Evolutionary conservation across 2,329 filamentous ascomycete genomes (phyloP).

Genomic region (Cladophialophora yegresii): DNA sequence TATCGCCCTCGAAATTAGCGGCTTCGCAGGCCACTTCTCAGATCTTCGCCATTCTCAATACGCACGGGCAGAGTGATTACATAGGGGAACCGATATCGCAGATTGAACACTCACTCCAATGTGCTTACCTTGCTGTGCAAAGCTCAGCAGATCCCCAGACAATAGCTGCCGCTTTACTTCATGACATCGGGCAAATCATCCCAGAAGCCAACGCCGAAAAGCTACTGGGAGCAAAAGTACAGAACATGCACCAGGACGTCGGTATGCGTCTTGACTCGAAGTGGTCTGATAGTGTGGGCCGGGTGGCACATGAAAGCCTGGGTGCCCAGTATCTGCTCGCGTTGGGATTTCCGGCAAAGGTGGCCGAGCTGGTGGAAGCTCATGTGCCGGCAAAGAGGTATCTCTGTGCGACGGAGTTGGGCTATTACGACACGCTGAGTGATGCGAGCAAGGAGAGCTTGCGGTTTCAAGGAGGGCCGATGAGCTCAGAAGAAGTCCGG

Average conservation of each 20-base stretch:
- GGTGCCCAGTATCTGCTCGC: conserved; percentile 38
- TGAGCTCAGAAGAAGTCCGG: conserved; percentile 31
- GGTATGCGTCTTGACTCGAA: neutral
- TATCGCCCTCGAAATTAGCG: neutral
- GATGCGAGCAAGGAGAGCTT: conserved; percentile 39
- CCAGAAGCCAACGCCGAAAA: conserved; percentile 33
- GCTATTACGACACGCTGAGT: conserved; percentile 38
- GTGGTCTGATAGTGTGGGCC: conserved; percentile 37
- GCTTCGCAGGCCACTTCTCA: conserved; percentile 2
- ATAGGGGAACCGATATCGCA: conserved; percentile 16
- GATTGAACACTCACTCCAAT: conserved; percentile 16
- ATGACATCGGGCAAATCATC: conserved; percentile 50
- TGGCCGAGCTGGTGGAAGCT: conserved; percentile 38
- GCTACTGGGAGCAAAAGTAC: neutral
- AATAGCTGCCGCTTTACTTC: conserved; percentile 45
- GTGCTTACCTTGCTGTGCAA: conserved; percentile 14
- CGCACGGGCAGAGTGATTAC: conserved; percentile 15
- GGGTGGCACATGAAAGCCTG: conserved; percentile 37
- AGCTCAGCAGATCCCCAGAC: conserved; percentile 33
- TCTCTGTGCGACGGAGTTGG: conserved; percentile 38
- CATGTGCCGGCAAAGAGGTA: conserved; percentile 41
- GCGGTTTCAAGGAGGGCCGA: conserved; percentile 36
- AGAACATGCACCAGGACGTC: conserved; percentile 6
- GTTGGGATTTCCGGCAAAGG: conserved; percentile 38
- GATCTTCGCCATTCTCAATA: conserved; percentile 7